Base-by-base conservation (phyloP, 345 rosid genomes). In the Cardamine resedifolia region DNA sequence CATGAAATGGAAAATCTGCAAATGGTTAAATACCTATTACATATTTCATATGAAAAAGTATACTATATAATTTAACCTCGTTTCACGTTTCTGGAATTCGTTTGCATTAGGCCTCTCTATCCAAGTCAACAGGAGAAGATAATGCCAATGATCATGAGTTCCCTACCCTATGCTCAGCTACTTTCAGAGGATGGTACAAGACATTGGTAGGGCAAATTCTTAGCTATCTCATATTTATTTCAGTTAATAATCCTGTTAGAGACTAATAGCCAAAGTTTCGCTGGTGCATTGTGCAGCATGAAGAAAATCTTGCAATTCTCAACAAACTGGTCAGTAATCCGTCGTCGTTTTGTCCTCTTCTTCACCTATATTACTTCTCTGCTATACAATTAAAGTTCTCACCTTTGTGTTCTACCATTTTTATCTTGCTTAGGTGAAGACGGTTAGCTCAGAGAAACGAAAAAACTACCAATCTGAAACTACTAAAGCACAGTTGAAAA, bases 151-250 rank as follows among this genome's bases (percentile, higher is more conserved):
- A 78, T 82, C 83, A 83, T 76, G 87, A 83, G 50, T 89, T 80
- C 64, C 82, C 83, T 44, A 81, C 87, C 59, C 72, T 89, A 33
- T 78, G 89, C 61, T 58, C 88, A 76, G 86, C 86, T n/a, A 91
- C 96, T 49, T 86, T 85, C 69, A 78, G 83, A 79, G 80, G 80
- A 12, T 91, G 96, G 96, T 91, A 85, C 82, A 82, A 79, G 34
- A 89, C 85, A 39, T 56, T 91, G 88, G 97, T 91, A 84, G 61
- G 85, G 15, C n/a, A 68, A 66, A 60, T 49, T 51, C 36, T 15
- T 59, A 33, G 20, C 5, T 45, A 44, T 38, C 21, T 49, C 59
- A 20, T 53, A 21, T 27, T 38, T 33, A 33, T 43, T 27, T 12
- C 19, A 38, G n/a, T 30, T 7, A 12, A 11, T 72, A 20, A 36